Conservation (phyloP, 345 rosid genomes). For the Citrus sp. region DNA sequence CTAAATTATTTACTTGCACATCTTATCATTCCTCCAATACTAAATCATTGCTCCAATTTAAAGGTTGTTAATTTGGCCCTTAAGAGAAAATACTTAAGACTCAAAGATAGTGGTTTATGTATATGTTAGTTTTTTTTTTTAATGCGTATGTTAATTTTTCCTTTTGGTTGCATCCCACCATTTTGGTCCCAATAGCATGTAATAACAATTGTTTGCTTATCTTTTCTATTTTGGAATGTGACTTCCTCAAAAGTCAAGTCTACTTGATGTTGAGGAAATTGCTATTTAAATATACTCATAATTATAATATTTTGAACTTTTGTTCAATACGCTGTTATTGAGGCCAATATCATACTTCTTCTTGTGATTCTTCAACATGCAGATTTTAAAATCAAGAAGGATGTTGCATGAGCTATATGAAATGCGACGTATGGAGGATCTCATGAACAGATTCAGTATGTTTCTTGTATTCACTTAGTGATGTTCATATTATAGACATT, state of each 20-base stretch:
- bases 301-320: not conserved
- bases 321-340: slow-evolving; percentile 56
- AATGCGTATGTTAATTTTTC: not conserved
- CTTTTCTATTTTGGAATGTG: not conserved
- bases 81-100: not conserved
- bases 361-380: slow-evolving; percentile 75
- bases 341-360: slow-evolving; percentile 60
- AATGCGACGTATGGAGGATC: slow-evolving; percentile 89
- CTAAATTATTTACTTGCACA: no score
- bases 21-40: no score
- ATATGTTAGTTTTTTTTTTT: no score
- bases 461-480: not conserved
- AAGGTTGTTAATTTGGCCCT: no score
- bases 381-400: slow-evolving; percentile 82
- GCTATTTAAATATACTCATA: not conserved
- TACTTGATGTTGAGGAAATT: not conserved
- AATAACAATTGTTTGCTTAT: not conserved
- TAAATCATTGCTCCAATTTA: no score
- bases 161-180: not conserved
- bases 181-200: not conserved
- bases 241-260: not conserved
- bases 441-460: slow-evolving; percentile 76
- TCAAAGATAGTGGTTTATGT: not conserved
- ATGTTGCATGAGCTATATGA: slow-evolving; percentile 83
- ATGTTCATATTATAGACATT: not conserved